phyloP scores from a whole-genome alignment of 495 filamentous ascomycete genomes.

The Penicillium macrosclerotiorum region DNA sequence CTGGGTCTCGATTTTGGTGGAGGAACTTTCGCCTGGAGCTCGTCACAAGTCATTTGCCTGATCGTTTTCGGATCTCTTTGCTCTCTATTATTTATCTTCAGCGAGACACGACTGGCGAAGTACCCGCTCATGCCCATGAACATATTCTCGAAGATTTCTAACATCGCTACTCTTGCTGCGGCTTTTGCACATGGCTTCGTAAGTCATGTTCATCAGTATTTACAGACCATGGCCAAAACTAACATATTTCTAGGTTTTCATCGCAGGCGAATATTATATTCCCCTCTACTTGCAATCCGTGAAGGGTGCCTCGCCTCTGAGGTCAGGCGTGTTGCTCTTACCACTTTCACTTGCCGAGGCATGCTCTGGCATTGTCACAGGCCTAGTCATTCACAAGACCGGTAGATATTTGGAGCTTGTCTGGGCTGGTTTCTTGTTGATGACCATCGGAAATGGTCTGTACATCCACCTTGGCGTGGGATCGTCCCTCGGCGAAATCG shows the following conservation, averaged over 20 bases:
- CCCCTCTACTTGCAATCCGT: slow-evolving; percentile 59
- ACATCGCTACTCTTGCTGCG: slow-evolving; percentile 55
- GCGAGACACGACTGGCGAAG: slow-evolving; percentile 68
- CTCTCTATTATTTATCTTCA: slow-evolving; percentile 61
- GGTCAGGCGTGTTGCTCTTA: slow-evolving; percentile 51
- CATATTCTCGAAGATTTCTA: slow-evolving; percentile 58
- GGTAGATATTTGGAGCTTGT: slow-evolving; percentile 60
- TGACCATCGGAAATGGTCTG: slow-evolving; percentile 52
- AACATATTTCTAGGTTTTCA: slow-evolving; percentile 37
- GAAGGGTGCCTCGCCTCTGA: slow-evolving; percentile 47
- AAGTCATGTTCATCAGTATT: slow-evolving; percentile 12
- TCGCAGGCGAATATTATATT: slow-evolving; percentile 56
- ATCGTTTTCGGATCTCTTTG: slow-evolving; percentile 69
- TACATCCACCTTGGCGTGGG: slow-evolving; percentile 44
- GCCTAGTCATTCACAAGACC: slow-evolving; percentile 56
- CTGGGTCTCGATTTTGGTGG: slow-evolving; percentile 78
- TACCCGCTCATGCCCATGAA: slow-evolving; percentile 75
- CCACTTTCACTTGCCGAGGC: slow-evolving; percentile 53
- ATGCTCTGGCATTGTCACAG: slow-evolving; percentile 44
- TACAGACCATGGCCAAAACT: background rate
- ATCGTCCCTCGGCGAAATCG: slow-evolving; percentile 41
- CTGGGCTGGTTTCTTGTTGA: slow-evolving; percentile 43
- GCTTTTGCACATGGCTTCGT: slow-evolving; percentile 55
- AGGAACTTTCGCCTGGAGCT: slow-evolving; percentile 67
- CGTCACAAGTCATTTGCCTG: slow-evolving; percentile 71